These are phyloP conservation scores for Saccharomycopsis sp. DNA, from an alignment of 805 yeast species.

Conservation along the genomic window DNA sequence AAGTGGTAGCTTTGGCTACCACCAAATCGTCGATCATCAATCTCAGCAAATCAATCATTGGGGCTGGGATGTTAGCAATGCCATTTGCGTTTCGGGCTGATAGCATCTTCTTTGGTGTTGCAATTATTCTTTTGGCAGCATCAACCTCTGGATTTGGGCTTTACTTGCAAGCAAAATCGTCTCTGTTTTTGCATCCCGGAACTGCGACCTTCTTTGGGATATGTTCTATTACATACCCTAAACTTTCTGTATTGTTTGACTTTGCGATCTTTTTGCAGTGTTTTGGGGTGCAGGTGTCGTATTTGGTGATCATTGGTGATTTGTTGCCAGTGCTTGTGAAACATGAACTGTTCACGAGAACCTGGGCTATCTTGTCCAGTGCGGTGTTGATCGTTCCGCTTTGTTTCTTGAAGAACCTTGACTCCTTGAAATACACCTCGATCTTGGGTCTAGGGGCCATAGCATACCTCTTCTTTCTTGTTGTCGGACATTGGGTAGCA, in stretches of 20 bases:
- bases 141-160: conserved; percentile 62
- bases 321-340: conserved; percentile 60
- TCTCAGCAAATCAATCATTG: conserved; percentile 69
- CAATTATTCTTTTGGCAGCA: conserved; percentile 55
- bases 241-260: conserved; percentile 64
- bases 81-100: conserved; percentile 67
- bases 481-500: conserved; percentile 43
- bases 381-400: conserved; percentile 54
- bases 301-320: conserved; percentile 71
- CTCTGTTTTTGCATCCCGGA: conserved; percentile 48
- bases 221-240: conserved; percentile 67
- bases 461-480: conserved; percentile 51
- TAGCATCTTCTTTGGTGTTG: conserved; percentile 52
- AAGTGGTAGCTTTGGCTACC: conserved; percentile 36
- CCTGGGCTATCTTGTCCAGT: conserved; percentile 42
- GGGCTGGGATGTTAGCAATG: conserved; percentile 74
- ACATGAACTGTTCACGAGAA: conserved; percentile 28
- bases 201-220: conserved; percentile 67
- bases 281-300: conserved; percentile 70
- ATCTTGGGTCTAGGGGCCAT: conserved; percentile 64
- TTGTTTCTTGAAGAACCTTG: conserved; percentile 53
- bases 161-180: conserved; percentile 52
- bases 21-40: conserved; percentile 55
- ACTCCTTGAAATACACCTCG: conserved; percentile 64
- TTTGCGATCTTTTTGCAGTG: conserved; percentile 70